These are phyloP conservation scores for Solanum raphanifolium DNA, from an alignment of 257 asterid species.

Conservation along the genomic window DNA sequence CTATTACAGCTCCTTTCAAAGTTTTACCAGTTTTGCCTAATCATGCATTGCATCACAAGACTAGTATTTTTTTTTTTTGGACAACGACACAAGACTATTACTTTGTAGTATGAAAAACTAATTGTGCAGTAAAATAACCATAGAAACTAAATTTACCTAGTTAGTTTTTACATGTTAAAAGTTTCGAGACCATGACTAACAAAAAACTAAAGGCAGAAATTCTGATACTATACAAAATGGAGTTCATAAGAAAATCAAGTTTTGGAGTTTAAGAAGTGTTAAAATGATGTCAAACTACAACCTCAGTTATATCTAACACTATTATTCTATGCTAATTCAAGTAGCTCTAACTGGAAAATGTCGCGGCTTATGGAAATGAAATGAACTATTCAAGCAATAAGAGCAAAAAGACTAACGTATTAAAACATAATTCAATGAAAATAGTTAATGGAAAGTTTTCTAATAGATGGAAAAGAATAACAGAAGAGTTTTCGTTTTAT, in stretches of 20 bases:
- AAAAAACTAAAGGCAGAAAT: not conserved
- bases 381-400: not conserved
- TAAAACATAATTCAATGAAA: not conserved
- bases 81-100: not conserved
- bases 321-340: not conserved
- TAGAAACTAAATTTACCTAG: not conserved
- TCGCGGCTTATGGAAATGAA: not conserved
- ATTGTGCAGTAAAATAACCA: not conserved
- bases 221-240: not conserved
- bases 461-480: not conserved
- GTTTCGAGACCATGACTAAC: not conserved
- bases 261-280: not conserved
- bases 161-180: not conserved
- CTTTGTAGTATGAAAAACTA: not conserved
- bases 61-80: not conserved
- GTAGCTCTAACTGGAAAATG: not conserved
- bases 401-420: not conserved
- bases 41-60: not conserved
- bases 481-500: not conserved
- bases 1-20: constrained; percentile 57
- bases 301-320: not conserved
- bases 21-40: constrained; percentile 94
- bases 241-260: not conserved
- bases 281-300: not conserved
- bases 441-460: not conserved